Evolutionary conservation across 2,329 filamentous ascomycete genomes (phyloP), one percentile per base, ranked within the genome.

Genomic region (Trichoderma asperellum): DNA sequence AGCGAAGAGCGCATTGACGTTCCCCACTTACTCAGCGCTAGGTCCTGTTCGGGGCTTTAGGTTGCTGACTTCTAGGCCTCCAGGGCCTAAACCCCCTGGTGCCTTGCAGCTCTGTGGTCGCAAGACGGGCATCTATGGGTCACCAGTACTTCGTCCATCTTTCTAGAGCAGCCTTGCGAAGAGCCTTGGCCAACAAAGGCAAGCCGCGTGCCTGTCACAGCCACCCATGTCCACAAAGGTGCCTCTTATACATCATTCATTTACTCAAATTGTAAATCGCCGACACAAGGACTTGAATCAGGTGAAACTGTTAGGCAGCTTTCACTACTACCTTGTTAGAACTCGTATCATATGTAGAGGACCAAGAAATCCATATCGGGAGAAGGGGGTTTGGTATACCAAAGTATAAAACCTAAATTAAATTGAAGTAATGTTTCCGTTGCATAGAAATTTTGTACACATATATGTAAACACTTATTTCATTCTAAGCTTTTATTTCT

Each of bases 1-100:
- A 43, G 40, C 40, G 5, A 43, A 8, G 6, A 43, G 18, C 18
- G 40, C 40, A 43, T 43, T n/a, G 40, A n/a, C 7, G 40, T 16
- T n/a, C 18, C 18, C 40, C 40, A 43, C 40, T 16, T 5, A 12
- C 47, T 24, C 47, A 53, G 49, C 49, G 49, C 49, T 53, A 53
- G 49, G 49, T 12, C 49, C 21, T 47, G 43, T 21, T 29, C 47
- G 18, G 40, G 40, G 7, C 40, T 10, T n/a, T n/a, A 7, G 16
- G 18, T n/a, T 47, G 60, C 60, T 63, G 53, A 53, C 7, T 14
- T 16, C 37, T 52, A 63, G 60, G 60, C 60, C 34, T 63, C 60
- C 60, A 53, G 47, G n/a, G 37, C 60, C 59, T 37, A 55, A 63
- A 16, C 34, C 7, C 47, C 16, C 61, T 24, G 24, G 61, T 56